Percentiles rank a stretch among this genome's conserved stretches.
These are phyloP conservation scores for Diaporthe citriasiana DNA, from an alignment of 2,329 filamentous ascomycete species.

Conservation along the genomic window DNA sequence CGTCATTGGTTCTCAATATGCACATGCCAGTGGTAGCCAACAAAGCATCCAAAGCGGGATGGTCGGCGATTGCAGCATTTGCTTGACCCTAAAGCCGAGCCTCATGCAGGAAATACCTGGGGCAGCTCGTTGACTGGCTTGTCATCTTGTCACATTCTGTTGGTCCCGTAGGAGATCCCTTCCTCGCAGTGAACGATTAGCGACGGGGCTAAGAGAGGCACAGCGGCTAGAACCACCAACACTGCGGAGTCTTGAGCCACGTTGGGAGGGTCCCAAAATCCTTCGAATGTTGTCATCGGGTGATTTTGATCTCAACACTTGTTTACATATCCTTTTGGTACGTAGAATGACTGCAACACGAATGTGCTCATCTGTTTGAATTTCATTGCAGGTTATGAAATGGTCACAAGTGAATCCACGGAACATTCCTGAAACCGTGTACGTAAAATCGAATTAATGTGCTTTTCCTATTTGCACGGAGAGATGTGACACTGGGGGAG, in stretches of 20 bases:
- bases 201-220: no score
- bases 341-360: no score
- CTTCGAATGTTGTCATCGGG: neutral
- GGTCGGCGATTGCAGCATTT: neutral
- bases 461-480: neutral
- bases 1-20: neutral
- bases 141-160: neutral
- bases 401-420: no score
- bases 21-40: neutral
- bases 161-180: no score
- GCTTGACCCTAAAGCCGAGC: neutral
- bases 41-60: neutral
- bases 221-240: neutral
- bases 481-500: neutral
- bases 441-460: no score
- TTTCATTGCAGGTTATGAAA: no score
- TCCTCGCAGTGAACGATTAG: no score
- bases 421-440: no score
- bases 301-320: neutral
- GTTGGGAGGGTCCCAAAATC: neutral
- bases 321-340: no score
- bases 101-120: neutral
- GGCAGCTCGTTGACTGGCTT: neutral
- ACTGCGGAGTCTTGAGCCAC: neutral
- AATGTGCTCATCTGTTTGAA: no score